Base-by-base conservation (phyloP, 768 basidiomycete species). In the Russula sp. region DNA sequence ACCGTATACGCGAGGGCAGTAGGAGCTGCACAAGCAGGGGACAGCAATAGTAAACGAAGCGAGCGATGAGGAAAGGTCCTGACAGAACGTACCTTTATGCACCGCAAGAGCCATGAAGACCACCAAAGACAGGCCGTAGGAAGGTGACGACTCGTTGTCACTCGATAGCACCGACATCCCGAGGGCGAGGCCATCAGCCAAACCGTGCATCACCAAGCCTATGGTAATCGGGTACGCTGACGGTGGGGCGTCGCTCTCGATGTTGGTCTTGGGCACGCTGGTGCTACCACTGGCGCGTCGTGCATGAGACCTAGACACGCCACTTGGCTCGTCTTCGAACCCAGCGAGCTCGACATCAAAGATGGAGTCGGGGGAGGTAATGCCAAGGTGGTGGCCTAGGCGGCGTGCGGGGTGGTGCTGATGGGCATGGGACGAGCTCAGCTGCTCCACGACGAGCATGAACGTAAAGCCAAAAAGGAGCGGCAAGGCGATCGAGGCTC, bases 151-250 rank as follows among this genome's bases (percentile, higher is more conserved):
- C 0, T 73, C 60, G 7, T 54, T 50, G 20, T 70, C 69, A 10
- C 66, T 61, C 22, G 74, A 72, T 41, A 86, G 74, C 13, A 81
- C 79, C 3, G 89, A 87, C 20, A 93, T 88, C 25, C 96, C 97
- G 42, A 98, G 76, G 2, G 92, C 93, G 60, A 97, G 84, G 4
- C 97, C 95, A 72, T 99, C 97, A 0, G 93, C 90, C 51, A 94
- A 78, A 1, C 86, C 90, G 70, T 99, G 96, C 29, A 93, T 81
- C 29, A 92, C 80, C 48, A 98, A 76, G 1, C 95, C 97, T 9
- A 98, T 73, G 0, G 93, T 91, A 41, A 95, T 79, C 41, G 93
- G 79, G 54, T 86, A 82, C 9, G 86, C 85, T 16, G 75, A 75
- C 39, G 71, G 66, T 70, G 73, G 32, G 71, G 68, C 7, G 63